phyloP scores from a whole-genome alignment of 768 basidiomycete species.

The Cytidiella melzeri region DNA sequence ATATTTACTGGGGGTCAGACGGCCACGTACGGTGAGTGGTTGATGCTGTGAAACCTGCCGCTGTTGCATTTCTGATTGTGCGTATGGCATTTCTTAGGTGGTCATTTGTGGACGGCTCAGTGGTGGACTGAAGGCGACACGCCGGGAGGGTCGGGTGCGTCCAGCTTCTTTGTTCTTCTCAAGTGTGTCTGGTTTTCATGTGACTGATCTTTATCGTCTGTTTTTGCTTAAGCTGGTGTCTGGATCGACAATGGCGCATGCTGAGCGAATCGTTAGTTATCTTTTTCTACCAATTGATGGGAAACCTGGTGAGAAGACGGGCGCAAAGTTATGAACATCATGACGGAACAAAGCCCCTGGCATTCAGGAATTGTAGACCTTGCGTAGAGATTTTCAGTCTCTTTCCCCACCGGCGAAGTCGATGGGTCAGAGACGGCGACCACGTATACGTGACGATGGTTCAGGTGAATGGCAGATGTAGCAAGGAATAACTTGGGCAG shows the following conservation, averaged over 20 bases:
- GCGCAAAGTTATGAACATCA: too few species aligned
- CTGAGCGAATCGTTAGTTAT: slow-evolving; percentile 8
- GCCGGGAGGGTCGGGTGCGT: slow-evolving; percentile 45
- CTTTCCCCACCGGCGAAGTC: too few species aligned
- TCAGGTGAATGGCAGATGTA: too few species aligned
- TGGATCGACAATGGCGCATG: slow-evolving; percentile 49
- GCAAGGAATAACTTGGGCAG: too few species aligned
- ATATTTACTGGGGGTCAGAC: slow-evolving; percentile 41
- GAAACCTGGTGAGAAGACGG: too few species aligned
- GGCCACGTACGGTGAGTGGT: slow-evolving; percentile 38
- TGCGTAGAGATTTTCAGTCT: too few species aligned
- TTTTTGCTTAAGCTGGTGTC: slow-evolving; percentile 37
- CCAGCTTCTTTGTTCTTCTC: not conserved
- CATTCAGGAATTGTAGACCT: too few species aligned
- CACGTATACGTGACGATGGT: too few species aligned
- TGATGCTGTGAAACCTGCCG: not conserved
- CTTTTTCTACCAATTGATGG: not conserved
- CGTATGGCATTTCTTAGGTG: slow-evolving; percentile 24
- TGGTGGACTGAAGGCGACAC: slow-evolving; percentile 61
- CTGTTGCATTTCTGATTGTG: not conserved
- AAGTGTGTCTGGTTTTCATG: not conserved
- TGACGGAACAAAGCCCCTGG: too few species aligned
- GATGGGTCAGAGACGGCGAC: too few species aligned
- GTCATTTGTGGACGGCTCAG: slow-evolving; percentile 52
- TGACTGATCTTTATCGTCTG: too few species aligned